Base-by-base conservation (phyloP, 345 rosid species). In the Gossypium raimondii region DNA sequence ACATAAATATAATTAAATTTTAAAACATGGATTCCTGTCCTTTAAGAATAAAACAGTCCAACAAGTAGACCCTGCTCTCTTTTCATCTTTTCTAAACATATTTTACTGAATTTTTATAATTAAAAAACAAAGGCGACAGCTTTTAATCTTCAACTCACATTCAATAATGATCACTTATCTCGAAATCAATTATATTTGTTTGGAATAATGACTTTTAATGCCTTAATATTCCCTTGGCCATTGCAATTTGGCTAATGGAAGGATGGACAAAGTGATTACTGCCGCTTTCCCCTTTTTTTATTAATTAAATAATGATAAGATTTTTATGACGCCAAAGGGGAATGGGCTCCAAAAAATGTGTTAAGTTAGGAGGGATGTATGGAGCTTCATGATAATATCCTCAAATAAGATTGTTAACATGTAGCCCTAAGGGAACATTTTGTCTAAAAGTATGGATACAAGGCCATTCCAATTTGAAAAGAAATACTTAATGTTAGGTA, bases 361-460 rank as follows among this genome's bases (percentile, higher is more conserved):
- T 34, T 5, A 1, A 34, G 41, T 5, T 34, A 34, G 1, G 41
- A 5, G 6, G 41, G 7, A 34, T 34, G 41, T 34, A 34, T 34
- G 41, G 41, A 5, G 7, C 7, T 34, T 34, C 7, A 59, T 59
- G 25, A 59, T 4, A 25, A 44, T 12, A 72, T 57, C 47, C 43
- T 72, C 7, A 18, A 68, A 47, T 60, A 25, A 24, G 53, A 52
- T 72, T 64, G 41, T 55, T 48, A 72, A 67, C 65, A 74, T 78
- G 82, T 74, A 79, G 74, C 70, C 73, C 45, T 75, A 77, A 84
- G 94, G 97, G 87, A 77, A 93, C 97, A 93, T 74, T 66, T 77
- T 87, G 98, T 91, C 93, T 80, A 56, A 74, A 22, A 64, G 65
- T 65, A 77, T 77, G 89, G 68, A 75, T 65, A 83, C 90, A 93